These are phyloP conservation scores for Amaranthus tricolor DNA, from an alignment of 179 eudicot species.

Conservation along the genomic window DNA sequence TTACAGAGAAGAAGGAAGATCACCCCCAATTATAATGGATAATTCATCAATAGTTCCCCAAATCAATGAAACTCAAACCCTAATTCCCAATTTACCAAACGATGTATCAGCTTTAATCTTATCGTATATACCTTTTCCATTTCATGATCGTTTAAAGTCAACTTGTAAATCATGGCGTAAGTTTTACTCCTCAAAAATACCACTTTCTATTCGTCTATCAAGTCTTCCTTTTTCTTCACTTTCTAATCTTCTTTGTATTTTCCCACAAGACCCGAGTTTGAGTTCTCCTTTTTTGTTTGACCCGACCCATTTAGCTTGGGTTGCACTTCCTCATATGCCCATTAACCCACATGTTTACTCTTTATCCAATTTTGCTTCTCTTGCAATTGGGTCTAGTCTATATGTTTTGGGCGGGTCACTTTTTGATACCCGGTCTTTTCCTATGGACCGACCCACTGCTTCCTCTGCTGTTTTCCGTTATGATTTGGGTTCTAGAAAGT, in stretches of 20 bases:
- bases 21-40: conserved; percentile 14
- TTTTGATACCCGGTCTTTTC: conserved; percentile 75
- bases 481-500: conserved; percentile 35
- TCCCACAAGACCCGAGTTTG: conserved; percentile 82
- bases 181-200: conserved; percentile 58
- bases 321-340: conserved; percentile 72
- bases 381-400: conserved; percentile 44
- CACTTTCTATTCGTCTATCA: conserved; percentile 35
- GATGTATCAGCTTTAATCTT: conserved; percentile 62
- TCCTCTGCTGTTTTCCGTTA: conserved; percentile 46
- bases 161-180: conserved; percentile 66
- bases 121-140: conserved; percentile 53
- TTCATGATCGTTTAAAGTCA: conserved; percentile 55
- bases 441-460: conserved; percentile 70
- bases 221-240: conserved; percentile 23
- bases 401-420: conserved; percentile 82
- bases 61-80: conserved; percentile 37
- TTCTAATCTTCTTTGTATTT: conserved; percentile 60
- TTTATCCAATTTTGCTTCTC: conserved; percentile 58
- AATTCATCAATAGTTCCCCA: conserved; percentile 6
- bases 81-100: conserved; percentile 79
- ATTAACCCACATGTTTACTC: conserved; percentile 79
- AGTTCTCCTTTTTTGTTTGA: conserved; percentile 66
- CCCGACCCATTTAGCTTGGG: conserved; percentile 57
- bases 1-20: no score